phyloP scores from a whole-genome alignment of 2,329 filamentous ascomycete species.

The Hymenoscyphus infarciens region DNA sequence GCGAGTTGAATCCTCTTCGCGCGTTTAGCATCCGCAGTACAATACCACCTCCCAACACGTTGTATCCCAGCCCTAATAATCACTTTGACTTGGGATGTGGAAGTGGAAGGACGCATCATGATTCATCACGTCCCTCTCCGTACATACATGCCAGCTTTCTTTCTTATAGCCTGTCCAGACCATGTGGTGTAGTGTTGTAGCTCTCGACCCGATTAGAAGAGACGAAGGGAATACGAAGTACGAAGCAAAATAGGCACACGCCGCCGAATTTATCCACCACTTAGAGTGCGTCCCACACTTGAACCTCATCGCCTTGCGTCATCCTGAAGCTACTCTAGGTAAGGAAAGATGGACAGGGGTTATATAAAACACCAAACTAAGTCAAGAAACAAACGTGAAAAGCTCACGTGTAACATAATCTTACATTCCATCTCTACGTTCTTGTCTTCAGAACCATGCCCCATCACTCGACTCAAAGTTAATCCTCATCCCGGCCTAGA shows the following conservation, averaged over 20 bases:
- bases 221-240: background rate
- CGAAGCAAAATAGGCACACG: constrained; percentile 1
- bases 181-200: background rate
- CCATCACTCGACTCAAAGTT: background rate
- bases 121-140: background rate
- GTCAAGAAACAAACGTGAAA: background rate
- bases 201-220: background rate
- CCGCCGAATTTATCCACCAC: background rate
- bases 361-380: background rate
- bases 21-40: background rate
- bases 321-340: background rate
- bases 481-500: background rate
- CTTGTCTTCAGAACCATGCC: background rate
- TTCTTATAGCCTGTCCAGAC: background rate
- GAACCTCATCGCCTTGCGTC: background rate
- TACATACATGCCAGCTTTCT: background rate
- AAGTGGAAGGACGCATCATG: background rate
- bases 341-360: background rate
- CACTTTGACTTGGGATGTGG: background rate
- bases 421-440: too few relatives aligned
- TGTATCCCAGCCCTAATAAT: background rate
- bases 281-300: background rate
- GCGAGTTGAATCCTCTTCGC: background rate
- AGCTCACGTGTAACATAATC: background rate
- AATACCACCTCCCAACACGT: background rate